phyloP scores from a whole-genome alignment of 257 asterid species.

The Ehretia macrophylla region DNA sequence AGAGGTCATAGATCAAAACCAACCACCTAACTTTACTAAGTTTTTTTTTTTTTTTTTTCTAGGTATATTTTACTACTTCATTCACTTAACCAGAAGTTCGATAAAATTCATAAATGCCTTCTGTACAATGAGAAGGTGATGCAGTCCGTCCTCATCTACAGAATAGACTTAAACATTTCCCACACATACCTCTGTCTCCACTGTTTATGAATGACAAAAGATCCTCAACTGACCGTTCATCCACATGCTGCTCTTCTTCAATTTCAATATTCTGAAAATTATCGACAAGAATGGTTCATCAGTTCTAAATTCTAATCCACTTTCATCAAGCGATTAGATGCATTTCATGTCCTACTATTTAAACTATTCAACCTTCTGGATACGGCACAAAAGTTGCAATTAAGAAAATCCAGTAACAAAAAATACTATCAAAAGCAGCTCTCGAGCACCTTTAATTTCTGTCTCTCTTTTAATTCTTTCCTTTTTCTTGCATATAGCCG shows the following conservation, averaged over 20 bases:
- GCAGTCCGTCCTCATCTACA: neutral
- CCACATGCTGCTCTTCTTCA: conserved; percentile 39
- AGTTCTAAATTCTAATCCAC: neutral
- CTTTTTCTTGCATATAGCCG: conserved; percentile 44
- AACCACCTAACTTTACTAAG: too few relatives aligned
- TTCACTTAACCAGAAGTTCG: too few relatives aligned
- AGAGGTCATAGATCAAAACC: too few relatives aligned
- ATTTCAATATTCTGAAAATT: conserved; percentile 30
- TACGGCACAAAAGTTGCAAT: neutral
- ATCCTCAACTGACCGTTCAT: conserved; percentile 46
- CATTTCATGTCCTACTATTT: neutral
- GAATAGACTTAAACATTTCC: neutral
- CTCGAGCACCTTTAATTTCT: conserved; percentile 30
- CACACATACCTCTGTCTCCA: conserved; percentile 35
- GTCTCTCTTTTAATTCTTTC: conserved; percentile 38
- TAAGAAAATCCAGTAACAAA: too few relatives aligned
- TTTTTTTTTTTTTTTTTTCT: too few relatives aligned
- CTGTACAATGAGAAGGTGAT: neutral
- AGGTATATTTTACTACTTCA: too few relatives aligned
- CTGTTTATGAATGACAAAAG: conserved; percentile 42
- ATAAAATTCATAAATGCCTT: neutral
- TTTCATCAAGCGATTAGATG: neutral
- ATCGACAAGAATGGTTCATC: neutral
- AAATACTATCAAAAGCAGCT: neutral
- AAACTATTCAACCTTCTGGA: neutral